phyloP scores from a whole-genome alignment of 2,329 filamentous ascomycete genomes.

The Metarhizium anisopliae region DNA sequence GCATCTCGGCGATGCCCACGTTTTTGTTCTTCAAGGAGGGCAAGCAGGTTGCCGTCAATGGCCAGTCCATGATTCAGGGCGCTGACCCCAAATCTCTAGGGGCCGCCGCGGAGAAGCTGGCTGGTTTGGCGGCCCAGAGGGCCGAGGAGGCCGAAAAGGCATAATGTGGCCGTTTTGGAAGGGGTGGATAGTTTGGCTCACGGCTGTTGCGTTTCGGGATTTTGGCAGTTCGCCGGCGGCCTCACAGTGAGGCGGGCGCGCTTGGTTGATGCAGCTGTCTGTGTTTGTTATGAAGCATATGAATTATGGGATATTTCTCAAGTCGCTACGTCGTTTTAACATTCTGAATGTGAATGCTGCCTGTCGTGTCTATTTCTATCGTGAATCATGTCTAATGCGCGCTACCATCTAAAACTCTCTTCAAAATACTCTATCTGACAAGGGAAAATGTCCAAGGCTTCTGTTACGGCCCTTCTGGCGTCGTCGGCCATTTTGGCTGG shows the following conservation, averaged over 20 bases:
- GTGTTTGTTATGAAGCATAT: neutral
- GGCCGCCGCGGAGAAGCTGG: slow-evolving; percentile 28
- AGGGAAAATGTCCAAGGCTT: slow-evolving; percentile 17
- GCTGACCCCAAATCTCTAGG: slow-evolving; percentile 21
- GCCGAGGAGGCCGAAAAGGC: slow-evolving; percentile 10
- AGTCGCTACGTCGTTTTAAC: neutral
- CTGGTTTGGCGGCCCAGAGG: slow-evolving; percentile 24
- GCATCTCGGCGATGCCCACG: slow-evolving; percentile 86
- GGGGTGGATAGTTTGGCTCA: neutral
- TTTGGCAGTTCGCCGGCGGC: neutral
- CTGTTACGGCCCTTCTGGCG: slow-evolving; percentile 25
- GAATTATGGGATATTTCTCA: neutral
- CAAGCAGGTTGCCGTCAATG: slow-evolving; percentile 22
- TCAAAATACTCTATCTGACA: slow-evolving; percentile 10
- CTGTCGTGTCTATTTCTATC: neutral
- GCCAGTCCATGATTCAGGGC: slow-evolving; percentile 23
- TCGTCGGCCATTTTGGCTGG: slow-evolving; percentile 36
- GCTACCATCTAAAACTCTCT: slow-evolving; percentile 10
- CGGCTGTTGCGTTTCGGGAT: neutral
- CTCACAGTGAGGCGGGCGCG: neutral
- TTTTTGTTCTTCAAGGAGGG: slow-evolving; percentile 83
- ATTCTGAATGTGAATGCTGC: neutral
- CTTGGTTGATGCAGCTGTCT: no score
- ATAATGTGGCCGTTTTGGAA: neutral
- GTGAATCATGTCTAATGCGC: neutral